Percentiles rank a stretch among this genome's conserved stretches.
Evolutionary conservation across 2,329 filamentous ascomycete species (phyloP).

Genomic region (Colletotrichum tamarilloi): DNA sequence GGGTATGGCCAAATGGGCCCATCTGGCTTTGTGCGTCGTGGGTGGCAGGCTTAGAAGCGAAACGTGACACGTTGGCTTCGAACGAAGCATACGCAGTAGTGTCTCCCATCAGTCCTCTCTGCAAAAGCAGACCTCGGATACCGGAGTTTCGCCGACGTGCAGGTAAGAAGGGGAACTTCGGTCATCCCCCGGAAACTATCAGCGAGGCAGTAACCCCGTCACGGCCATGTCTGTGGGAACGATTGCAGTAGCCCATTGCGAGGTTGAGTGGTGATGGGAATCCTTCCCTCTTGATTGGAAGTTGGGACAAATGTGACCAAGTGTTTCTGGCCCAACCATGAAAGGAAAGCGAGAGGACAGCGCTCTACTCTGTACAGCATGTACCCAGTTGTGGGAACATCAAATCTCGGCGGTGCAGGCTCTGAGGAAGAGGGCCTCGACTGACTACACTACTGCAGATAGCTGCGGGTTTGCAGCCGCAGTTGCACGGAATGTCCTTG

Average conservation of each 20-base stretch:
- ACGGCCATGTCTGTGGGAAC: not conserved
- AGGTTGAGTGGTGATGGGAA: not conserved
- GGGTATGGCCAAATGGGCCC: slow-evolving; percentile 9
- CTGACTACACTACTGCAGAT: not conserved
- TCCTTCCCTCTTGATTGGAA: not conserved
- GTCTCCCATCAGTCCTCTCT: not conserved
- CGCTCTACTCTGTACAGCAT: not conserved
- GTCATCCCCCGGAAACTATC: not conserved
- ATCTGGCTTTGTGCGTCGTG: slow-evolving; percentile 17
- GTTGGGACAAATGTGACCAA: not conserved
- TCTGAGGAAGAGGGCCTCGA: not conserved
- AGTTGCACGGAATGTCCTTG: slow-evolving; percentile 2
- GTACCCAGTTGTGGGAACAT: slow-evolving; percentile 8
- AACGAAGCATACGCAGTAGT: not conserved
- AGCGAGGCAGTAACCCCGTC: not conserved
- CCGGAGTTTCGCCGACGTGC: not conserved
- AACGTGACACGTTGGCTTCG: slow-evolving; percentile 7
- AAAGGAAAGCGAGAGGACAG: not conserved
- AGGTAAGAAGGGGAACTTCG: not conserved
- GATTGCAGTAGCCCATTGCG: not conserved
- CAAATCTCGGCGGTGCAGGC: not conserved
- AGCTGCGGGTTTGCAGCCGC: slow-evolving; percentile 13
- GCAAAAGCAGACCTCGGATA: not conserved
- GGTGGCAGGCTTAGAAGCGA: slow-evolving; percentile 1
- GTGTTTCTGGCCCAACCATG: not conserved